These are phyloP conservation scores for Incumbomyces lentus DNA, from an alignment of 2,329 filamentous ascomycete species.

Conservation along the genomic window DNA sequence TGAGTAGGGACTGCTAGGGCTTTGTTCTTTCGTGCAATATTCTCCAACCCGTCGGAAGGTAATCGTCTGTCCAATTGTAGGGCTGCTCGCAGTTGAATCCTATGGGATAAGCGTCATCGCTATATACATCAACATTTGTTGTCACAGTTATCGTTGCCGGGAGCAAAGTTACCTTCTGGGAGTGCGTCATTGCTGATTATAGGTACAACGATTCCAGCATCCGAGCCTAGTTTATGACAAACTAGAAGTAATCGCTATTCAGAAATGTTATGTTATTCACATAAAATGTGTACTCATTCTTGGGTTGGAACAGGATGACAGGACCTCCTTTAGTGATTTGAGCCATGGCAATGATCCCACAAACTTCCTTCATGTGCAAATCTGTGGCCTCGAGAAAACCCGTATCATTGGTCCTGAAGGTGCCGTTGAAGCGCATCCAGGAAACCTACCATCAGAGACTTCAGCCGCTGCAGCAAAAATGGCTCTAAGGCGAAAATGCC, in stretches of 20 bases:
- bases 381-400: slow-evolving; percentile 58
- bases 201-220: slow-evolving; percentile 62
- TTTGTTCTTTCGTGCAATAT: slow-evolving; percentile 18
- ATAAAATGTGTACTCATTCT: slow-evolving; percentile 61
- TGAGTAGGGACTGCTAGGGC: slow-evolving; percentile 20
- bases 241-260: slow-evolving; percentile 56
- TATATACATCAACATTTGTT: slow-evolving; percentile 54
- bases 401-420: slow-evolving; percentile 51
- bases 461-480: slow-evolving; percentile 71
- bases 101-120: slow-evolving; percentile 36
- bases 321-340: slow-evolving; percentile 79
- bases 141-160: slow-evolving; percentile 41
- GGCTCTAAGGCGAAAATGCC: slow-evolving; percentile 63
- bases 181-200: slow-evolving; percentile 64
- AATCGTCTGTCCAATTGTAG: slow-evolving; percentile 19
- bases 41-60: slow-evolving; percentile 19
- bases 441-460: slow-evolving; percentile 64
- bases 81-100: slow-evolving; percentile 21
- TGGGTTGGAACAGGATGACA: slow-evolving; percentile 63
- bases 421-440: slow-evolving; percentile 62
- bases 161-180: slow-evolving; percentile 51
- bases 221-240: slow-evolving; percentile 58
- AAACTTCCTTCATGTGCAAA: slow-evolving; percentile 52
- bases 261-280: slow-evolving; percentile 13
- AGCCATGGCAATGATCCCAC: slow-evolving; percentile 56